These are phyloP conservation scores for Apiospora hydei DNA, from an alignment of 2,329 filamentous ascomycete genomes.

Conservation along the genomic window DNA sequence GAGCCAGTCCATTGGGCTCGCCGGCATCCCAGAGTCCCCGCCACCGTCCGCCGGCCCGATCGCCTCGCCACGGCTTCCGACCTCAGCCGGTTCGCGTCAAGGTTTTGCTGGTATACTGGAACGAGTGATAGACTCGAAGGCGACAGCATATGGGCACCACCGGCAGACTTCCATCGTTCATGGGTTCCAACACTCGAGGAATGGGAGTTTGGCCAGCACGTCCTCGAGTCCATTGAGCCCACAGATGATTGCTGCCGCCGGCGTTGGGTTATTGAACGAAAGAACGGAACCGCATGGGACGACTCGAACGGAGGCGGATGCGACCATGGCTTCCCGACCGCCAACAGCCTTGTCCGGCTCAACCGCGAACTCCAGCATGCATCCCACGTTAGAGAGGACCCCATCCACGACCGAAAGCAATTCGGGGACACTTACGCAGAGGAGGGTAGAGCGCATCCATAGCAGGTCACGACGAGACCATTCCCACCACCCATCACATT, in stretches of 20 bases:
- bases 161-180: constrained; percentile 97
- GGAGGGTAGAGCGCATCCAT: constrained; percentile 67
- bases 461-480: constrained; percentile 76
- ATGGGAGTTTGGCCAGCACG: constrained; percentile 84
- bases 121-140: constrained; percentile 63
- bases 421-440: constrained; percentile 53
- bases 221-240: constrained; percentile 87
- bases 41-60: constrained; percentile 38
- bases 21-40: constrained; percentile 43
- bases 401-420: constrained; percentile 56
- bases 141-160: constrained; percentile 79
- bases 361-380: constrained; percentile 41
- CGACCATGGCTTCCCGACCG: constrained; percentile 49
- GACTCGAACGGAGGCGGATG: constrained; percentile 55
- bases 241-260: constrained; percentile 79
- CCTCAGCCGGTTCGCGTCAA: constrained; percentile 48
- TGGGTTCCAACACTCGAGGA: constrained; percentile 90
- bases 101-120: constrained; percentile 54
- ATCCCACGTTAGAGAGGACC: constrained; percentile 51
- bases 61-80: constrained; percentile 49
- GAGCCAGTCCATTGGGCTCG: constrained; percentile 44
- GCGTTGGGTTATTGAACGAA: constrained; percentile 60
- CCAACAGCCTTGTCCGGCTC: constrained; percentile 57
- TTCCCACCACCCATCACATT: constrained; percentile 78
- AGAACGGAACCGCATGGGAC: constrained; percentile 58